Evolutionary conservation across 2,329 filamentous ascomycete species (phyloP).

Genomic region (Fragosphaeria purpurea): DNA sequence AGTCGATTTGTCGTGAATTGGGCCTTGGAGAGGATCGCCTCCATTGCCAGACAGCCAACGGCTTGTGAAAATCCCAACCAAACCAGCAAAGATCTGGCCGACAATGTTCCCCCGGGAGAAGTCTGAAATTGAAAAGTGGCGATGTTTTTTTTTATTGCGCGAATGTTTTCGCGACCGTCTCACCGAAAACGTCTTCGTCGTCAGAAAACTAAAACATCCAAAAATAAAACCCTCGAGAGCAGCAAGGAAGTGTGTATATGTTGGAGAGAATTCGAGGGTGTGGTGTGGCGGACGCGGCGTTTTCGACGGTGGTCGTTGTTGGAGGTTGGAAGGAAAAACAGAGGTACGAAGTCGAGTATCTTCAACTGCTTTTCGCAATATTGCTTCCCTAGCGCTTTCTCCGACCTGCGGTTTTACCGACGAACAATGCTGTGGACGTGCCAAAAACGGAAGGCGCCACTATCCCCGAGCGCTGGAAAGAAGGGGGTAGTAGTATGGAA

Average conservation of each 20-base stretch:
- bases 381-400: no score
- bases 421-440: not conserved
- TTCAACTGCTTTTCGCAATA: no score
- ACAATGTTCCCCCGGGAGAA: not conserved
- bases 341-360: not conserved
- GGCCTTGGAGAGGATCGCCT: constrained; percentile 17
- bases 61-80: not conserved
- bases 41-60: constrained; percentile 27
- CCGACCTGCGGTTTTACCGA: no score
- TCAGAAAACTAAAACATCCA: no score
- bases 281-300: not conserved
- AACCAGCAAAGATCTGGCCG: no score
- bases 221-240: no score
- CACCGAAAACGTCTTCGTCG: no score
- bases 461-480: not conserved
- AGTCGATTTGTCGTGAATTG: not conserved
- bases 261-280: not conserved
- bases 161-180: no score
- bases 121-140: not conserved
- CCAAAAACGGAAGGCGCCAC: constrained; percentile 6
- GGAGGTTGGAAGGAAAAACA: not conserved
- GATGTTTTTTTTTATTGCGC: no score
- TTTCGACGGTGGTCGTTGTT: not conserved
- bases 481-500: not conserved
- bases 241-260: not conserved